Evolutionary conservation across 2,329 filamentous ascomycete genomes (phyloP).

Genomic region (Lasiodiplodia citricola): DNA sequence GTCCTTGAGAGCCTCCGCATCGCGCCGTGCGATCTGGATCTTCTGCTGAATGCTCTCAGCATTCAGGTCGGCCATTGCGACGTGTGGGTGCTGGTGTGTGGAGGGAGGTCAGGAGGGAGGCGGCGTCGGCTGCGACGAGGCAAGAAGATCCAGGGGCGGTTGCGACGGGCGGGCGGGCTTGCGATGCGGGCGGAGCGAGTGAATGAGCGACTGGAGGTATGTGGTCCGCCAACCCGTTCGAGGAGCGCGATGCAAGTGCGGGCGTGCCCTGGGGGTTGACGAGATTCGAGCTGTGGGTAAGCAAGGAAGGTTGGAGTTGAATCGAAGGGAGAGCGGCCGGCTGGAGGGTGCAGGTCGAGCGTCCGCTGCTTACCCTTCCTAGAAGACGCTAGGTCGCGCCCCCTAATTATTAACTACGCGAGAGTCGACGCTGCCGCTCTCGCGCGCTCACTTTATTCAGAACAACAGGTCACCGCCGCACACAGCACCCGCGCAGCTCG

Average conservation of each 20-base stretch:
- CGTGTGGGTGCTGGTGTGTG: not conserved
- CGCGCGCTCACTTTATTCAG: not conserved
- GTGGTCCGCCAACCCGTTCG: conserved; percentile 22
- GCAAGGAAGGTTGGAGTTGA: conserved; percentile 17
- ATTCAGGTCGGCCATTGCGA: conserved; percentile 54
- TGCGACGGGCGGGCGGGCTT: conserved; percentile 21
- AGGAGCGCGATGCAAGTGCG: conserved; percentile 20
- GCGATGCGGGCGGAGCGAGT: conserved; percentile 23
- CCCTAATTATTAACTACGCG: conserved; percentile 1
- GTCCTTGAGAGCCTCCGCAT: conserved; percentile 97
- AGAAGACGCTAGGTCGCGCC: conserved; percentile 8
- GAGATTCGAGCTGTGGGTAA: conserved; percentile 11
- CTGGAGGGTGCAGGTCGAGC: conserved; percentile 12
- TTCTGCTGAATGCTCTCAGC: conserved; percentile 59
- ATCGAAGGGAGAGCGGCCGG: conserved; percentile 17
- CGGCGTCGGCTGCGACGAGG: conserved; percentile 25
- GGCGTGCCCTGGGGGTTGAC: conserved; percentile 7
- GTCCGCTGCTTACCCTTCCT: conserved; percentile 14
- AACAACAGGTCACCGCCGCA: not conserved
- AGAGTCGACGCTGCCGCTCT: not conserved
- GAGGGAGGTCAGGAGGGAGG: conserved; percentile 20
- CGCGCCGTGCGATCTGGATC: conserved; percentile 96
- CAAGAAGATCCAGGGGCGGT: conserved; percentile 26
- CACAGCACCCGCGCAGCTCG: not conserved
- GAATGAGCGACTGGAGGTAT: conserved; percentile 25